These are phyloP conservation scores for Hypocreales sp. DNA, from an alignment of 2,329 filamentous ascomycete genomes.

Conservation along the genomic window DNA sequence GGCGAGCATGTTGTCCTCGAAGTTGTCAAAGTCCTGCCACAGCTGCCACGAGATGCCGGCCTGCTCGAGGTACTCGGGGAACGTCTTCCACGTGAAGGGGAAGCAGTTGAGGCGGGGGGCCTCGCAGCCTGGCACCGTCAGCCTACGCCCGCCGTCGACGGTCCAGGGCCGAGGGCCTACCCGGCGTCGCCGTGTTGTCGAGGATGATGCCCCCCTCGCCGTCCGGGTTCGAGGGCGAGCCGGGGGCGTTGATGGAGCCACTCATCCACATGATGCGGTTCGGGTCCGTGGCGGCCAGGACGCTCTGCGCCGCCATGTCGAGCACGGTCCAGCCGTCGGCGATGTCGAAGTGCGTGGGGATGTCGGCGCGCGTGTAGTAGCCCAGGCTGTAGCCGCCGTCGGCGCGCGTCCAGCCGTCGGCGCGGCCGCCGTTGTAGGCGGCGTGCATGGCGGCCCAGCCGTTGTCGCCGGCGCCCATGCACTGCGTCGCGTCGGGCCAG, in stretches of 20 bases:
- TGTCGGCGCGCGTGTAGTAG: constrained; percentile 31
- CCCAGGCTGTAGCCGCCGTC: constrained; percentile 19
- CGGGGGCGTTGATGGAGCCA: constrained; percentile 32
- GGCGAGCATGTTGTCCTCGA: constrained; percentile 35
- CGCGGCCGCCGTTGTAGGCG: constrained; percentile 31
- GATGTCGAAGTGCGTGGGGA: constrained; percentile 37
- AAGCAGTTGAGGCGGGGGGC: constrained; percentile 28
- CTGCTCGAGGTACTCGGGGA: constrained; percentile 29
- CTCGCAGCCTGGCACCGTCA: constrained; percentile 27
- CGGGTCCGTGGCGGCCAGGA: constrained; percentile 23
- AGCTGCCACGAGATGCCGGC: constrained; percentile 33
- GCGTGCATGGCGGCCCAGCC: constrained; percentile 34
- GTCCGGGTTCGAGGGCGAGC: constrained; percentile 11
- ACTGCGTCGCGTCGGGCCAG: constrained; percentile 31
- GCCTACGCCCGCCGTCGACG: no score
- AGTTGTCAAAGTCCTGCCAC: constrained; percentile 31
- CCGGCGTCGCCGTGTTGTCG: constrained; percentile 23
- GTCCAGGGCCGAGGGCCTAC: constrained; percentile 4
- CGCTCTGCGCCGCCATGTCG: constrained; percentile 6
- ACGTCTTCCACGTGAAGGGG: constrained; percentile 34
- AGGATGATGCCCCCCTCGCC: constrained; percentile 29
- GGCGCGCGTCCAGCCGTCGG: constrained; percentile 30
- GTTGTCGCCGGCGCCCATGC: constrained; percentile 33
- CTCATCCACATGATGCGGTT: constrained; percentile 22
- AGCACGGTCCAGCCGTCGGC: constrained; percentile 34